Percentiles rank a stretch among this genome's conserved stretches.
Evolutionary conservation across 1,139 yeast genomes (phyloP).

Genomic region (Geotrichum candidum): DNA sequence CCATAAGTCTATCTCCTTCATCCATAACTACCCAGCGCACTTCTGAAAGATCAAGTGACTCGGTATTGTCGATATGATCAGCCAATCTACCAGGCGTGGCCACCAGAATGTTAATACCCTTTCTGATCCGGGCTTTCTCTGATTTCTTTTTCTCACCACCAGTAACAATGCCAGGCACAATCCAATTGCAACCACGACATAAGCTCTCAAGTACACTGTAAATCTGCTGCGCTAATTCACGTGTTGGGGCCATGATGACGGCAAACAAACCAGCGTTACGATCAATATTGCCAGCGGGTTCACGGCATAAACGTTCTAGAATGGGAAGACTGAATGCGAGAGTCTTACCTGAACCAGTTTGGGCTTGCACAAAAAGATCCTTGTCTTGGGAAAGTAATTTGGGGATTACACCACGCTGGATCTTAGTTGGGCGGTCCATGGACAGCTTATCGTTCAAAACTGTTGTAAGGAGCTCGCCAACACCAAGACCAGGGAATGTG

Average conservation of each 20-base stretch:
- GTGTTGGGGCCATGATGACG: constrained; percentile 79
- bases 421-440: constrained; percentile 71
- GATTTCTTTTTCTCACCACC: constrained; percentile 94
- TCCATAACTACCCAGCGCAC: constrained; percentile 81
- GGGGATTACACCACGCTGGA: constrained; percentile 82
- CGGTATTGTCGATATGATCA: constrained; percentile 89
- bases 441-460: constrained; percentile 56
- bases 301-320: constrained; percentile 59
- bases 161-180: constrained; percentile 88
- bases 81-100: constrained; percentile 91
- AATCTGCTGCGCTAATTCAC: constrained; percentile 92
- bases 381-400: constrained; percentile 44
- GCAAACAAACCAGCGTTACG: constrained; percentile 88
- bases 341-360: constrained; percentile 95
- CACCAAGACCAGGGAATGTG: constrained; percentile 65
- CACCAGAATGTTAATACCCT: constrained; percentile 81
- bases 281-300: constrained; percentile 35
- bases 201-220: constrained; percentile 70
- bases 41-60: constrained; percentile 61
- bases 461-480: constrained; percentile 47
- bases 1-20: constrained; percentile 94
- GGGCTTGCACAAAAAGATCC: constrained; percentile 85
- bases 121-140: constrained; percentile 83
- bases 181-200: constrained; percentile 60
- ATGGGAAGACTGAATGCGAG: constrained; percentile 80